A percentile compares a stretch with the other conserved stretches of the same genome.
Evolutionary conservation across 2,329 filamentous ascomycete species (phyloP).

Genomic region (Xylariaceae sp.): DNA sequence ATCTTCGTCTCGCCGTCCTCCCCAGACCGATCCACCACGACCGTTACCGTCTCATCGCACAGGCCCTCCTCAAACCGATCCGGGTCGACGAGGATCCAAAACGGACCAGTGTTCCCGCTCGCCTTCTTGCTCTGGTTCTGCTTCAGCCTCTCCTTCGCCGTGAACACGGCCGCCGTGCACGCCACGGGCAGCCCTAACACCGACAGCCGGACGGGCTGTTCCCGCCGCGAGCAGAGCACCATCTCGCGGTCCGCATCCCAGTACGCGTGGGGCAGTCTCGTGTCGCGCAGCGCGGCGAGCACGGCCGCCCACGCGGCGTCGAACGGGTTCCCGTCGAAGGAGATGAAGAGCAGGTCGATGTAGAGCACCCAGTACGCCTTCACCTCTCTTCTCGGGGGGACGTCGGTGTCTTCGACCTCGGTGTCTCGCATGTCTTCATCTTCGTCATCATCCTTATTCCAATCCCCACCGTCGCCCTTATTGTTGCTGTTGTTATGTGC

Average conservation of each 20-base stretch:
- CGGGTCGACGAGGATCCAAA: constrained; percentile 85
- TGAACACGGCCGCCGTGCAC: constrained; percentile 80
- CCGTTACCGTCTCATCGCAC: constrained; percentile 80
- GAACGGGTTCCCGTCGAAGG: constrained; percentile 88
- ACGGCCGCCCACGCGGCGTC: constrained; percentile 89
- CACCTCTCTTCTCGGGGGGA: constrained; percentile 50
- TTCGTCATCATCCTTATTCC: constrained; percentile 33
- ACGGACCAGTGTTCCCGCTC: constrained; percentile 48
- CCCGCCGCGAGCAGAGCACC: constrained; percentile 71
- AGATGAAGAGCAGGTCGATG: constrained; percentile 93
- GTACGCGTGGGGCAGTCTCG: constrained; percentile 75
- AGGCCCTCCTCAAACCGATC: constrained; percentile 88
- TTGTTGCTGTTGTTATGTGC: too few relatives aligned
- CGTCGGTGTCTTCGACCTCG: constrained; percentile 32
- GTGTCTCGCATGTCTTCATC: constrained; percentile 46
- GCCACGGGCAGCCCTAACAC: constrained; percentile 74
- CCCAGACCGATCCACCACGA: constrained; percentile 71
- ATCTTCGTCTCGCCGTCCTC: constrained; percentile 61
- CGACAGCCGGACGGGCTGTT: constrained; percentile 60
- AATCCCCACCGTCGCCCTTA: too few relatives aligned
- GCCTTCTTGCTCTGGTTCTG: constrained; percentile 45
- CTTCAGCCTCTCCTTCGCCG: constrained; percentile 61
- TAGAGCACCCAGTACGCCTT: constrained; percentile 96
- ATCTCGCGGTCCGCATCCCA: constrained; percentile 85
- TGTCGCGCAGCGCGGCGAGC: constrained; percentile 79